Percentiles rank a stretch among this genome's conserved stretches.
Evolutionary conservation across 2,329 filamentous ascomycete species (phyloP).

Genomic region (Alternaria incomplexa): DNA sequence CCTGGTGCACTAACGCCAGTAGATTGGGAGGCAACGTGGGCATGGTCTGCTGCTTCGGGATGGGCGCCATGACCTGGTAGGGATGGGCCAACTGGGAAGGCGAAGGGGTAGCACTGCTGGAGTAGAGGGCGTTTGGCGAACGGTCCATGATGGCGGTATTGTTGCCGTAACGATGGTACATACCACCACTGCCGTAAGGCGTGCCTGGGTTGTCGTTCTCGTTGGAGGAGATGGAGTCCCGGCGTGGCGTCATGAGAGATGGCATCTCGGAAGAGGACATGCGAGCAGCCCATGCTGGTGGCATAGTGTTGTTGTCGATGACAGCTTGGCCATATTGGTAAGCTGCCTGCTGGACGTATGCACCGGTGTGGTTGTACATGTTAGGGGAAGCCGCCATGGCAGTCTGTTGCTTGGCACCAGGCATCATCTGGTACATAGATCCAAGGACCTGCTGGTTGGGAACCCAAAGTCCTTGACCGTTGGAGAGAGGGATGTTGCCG

Average conservation of each 20-base stretch:
- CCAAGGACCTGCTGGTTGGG: slow-evolving; percentile 45
- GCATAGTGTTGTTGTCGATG: slow-evolving; percentile 55
- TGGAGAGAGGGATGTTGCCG: slow-evolving; percentile 37
- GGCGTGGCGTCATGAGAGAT: slow-evolving; percentile 58
- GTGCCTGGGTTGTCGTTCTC: slow-evolving; percentile 60
- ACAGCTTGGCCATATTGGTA: slow-evolving; percentile 54
- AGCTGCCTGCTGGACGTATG: slow-evolving; percentile 52
- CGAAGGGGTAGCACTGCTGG: slow-evolving; percentile 57
- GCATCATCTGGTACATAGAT: slow-evolving; percentile 45
- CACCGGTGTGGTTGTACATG: slow-evolving; percentile 55
- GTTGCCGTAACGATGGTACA: slow-evolving; percentile 52
- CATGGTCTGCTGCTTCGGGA: slow-evolving; percentile 47
- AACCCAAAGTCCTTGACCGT: slow-evolving; percentile 48
- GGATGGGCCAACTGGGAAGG: slow-evolving; percentile 55
- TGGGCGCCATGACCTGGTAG: slow-evolving; percentile 51
- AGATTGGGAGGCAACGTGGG: slow-evolving; percentile 53
- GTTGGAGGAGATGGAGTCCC: slow-evolving; percentile 59
- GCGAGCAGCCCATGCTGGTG: slow-evolving; percentile 53
- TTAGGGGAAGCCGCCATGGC: slow-evolving; percentile 44
- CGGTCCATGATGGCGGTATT: slow-evolving; percentile 57
- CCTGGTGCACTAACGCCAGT: slow-evolving; percentile 62
- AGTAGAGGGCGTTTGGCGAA: slow-evolving; percentile 57
- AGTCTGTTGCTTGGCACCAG: slow-evolving; percentile 38
- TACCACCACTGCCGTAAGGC: slow-evolving; percentile 51
- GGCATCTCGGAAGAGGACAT: slow-evolving; percentile 57